Base-by-base conservation (phyloP, 2,329 filamentous ascomycete species). In the Rhynchosporium secalis region DNA sequence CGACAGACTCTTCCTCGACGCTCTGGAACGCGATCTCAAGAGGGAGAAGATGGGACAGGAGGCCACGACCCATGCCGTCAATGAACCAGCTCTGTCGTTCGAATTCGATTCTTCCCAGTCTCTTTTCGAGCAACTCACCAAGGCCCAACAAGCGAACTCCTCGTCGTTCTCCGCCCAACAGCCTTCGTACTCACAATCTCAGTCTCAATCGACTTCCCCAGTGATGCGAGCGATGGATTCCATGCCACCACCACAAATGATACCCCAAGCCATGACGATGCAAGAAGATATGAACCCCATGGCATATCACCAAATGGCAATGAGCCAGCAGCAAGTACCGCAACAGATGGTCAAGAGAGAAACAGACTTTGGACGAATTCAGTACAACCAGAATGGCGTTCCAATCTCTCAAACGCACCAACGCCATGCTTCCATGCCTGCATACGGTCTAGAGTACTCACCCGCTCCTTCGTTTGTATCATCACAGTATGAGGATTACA, bases 1-100 rank as follows among this genome's bases (percentile, higher is more conserved):
- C 76, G 95, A 99, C 78, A 87, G 95, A 60, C 86, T 99, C 57
- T 99, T 99, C 79, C 88, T 99, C 70, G 95, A 99, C 80, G 95
- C 95, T 45, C 82, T 99, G 71, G 95, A 99, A 83, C 89, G 95
- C 68, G 95, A 99, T 75, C 80, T 99, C 75, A 99, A 99, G 87
- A 87, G 95, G 74, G 95, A 99, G 80, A 99, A 99, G 86, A 98
- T 98, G 94, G 89, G 90, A 69, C 95, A 99, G 79, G 95, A 99
- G 79, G 92, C 95, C 62, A 99, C 93, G 57, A 99, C 95, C 15
- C 88, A 96, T 71, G 95, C 95, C 60, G 92, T 98, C 75, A 96
- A 89, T 84, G 95, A 99, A 80, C 95, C 95, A 41, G 95, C 95
- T 57, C 81, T 98, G 72, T 99, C 95, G 1, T 99, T 99, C 81